A percentile compares a stretch with the other conserved stretches of the same genome.
These are phyloP conservation scores for Aspergillus tanneri DNA, from an alignment of 2,329 filamentous ascomycete species.

Conservation along the genomic window DNA sequence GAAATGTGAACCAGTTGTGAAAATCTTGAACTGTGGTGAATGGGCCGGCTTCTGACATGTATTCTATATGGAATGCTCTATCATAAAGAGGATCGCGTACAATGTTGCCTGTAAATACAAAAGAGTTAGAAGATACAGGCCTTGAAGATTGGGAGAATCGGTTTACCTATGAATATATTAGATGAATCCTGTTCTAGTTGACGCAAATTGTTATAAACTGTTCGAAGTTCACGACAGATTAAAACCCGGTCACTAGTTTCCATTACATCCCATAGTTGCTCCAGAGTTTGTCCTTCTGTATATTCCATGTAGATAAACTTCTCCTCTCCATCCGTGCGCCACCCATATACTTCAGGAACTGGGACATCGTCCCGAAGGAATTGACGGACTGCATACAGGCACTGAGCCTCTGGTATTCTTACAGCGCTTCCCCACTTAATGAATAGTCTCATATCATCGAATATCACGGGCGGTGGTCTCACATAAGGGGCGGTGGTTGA, in stretches of 20 bases:
- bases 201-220: conserved; percentile 22
- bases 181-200: conserved; percentile 25
- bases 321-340: conserved; percentile 26
- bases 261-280: conserved; percentile 28
- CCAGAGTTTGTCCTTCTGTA: conserved; percentile 28
- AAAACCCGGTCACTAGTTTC: conserved; percentile 10
- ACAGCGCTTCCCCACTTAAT: conserved; percentile 34
- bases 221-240: conserved; percentile 21
- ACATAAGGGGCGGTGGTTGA: conserved; percentile 9
- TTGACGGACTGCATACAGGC: conserved; percentile 28
- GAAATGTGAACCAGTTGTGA: conserved; percentile 34
- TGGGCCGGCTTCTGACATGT: conserved; percentile 27
- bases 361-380: conserved; percentile 27
- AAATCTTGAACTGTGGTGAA: conserved; percentile 32
- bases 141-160: neutral
- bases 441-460: conserved; percentile 31
- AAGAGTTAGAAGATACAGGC: neutral
- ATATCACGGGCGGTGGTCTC: conserved; percentile 26
- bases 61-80: conserved; percentile 20
- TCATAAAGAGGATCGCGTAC: conserved; percentile 21
- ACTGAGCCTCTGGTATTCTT: conserved; percentile 31
- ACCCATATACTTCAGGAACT: conserved; percentile 41
- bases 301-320: conserved; percentile 38
- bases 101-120: conserved; percentile 19
- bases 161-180: conserved; percentile 29